phyloP scores from a whole-genome alignment of 2,329 filamentous ascomycete species.

The Fusarium protoensiforme region DNA sequence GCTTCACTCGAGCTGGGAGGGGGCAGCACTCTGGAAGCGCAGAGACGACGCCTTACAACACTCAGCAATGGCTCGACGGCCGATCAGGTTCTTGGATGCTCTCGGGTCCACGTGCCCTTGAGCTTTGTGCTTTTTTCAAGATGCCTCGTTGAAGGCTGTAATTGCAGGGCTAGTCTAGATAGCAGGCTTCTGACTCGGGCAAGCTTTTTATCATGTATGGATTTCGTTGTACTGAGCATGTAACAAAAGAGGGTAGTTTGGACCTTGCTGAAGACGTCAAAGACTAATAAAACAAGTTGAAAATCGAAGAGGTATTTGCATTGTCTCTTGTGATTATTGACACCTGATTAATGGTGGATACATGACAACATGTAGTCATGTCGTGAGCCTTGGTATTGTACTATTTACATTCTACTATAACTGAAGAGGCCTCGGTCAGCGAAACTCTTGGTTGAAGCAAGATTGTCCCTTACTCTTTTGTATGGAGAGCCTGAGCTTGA shows the following conservation, averaged over 20 bases:
- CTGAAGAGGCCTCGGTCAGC: conserved; percentile 9
- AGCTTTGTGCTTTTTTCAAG: conserved; percentile 6
- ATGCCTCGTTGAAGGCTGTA: conserved; percentile 13
- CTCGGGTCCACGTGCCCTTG: background rate
- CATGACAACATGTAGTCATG: background rate
- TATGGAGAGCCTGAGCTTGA: background rate
- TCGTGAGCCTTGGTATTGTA: background rate
- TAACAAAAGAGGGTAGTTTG: conserved; percentile 33
- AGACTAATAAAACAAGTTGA: conserved; percentile 25
- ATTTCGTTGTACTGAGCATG: conserved; percentile 37
- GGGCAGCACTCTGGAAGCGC: conserved; percentile 7
- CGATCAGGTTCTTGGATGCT: conserved; percentile 12
- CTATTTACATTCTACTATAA: conserved; percentile 6
- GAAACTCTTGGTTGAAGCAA: conserved; percentile 5
- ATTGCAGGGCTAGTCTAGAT: conserved; percentile 20
- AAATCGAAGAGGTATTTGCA: conserved; percentile 8
- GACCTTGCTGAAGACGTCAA: conserved; percentile 33
- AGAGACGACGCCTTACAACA: background rate
- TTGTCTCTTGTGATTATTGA: background rate
- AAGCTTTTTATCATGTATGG: conserved; percentile 23
- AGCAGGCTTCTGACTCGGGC: conserved; percentile 25
- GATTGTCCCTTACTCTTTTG: conserved; percentile 17
- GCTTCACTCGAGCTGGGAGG: conserved; percentile 2
- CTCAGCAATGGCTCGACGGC: conserved; percentile 6
- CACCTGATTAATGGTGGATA: background rate